Evolutionary conservation across 768 basidiomycete species (phyloP).

Genomic region (Termitomyces sp.): DNA sequence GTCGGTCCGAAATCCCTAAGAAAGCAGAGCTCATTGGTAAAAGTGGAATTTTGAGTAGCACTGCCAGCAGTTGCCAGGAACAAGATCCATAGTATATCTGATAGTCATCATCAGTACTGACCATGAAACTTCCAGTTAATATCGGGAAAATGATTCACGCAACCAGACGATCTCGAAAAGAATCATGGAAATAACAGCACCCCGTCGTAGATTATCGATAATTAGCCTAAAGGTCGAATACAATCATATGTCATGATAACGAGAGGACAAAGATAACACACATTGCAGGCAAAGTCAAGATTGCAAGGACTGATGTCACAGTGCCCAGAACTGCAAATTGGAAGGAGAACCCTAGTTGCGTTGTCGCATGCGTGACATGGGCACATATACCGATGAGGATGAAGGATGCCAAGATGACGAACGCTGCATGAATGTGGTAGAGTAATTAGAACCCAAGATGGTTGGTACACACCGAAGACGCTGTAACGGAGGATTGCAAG

Average conservation of each 20-base stretch:
- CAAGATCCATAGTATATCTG: conserved; percentile 39
- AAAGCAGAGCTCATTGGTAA: conserved; percentile 8
- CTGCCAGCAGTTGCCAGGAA: conserved; percentile 36
- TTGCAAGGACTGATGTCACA: conserved; percentile 28
- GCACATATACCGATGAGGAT: conserved; percentile 20
- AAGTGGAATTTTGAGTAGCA: conserved; percentile 18
- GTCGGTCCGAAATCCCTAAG: neutral
- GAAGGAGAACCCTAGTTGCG: conserved; percentile 14
- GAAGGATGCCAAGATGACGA: conserved; percentile 18
- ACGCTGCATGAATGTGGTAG: neutral
- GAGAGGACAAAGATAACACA: conserved; percentile 16
- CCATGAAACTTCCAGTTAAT: neutral
- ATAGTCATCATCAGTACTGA: neutral
- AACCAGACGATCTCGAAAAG: conserved; percentile 33
- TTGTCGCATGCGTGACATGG: conserved; percentile 16
- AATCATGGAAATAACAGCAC: conserved; percentile 32
- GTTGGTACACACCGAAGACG: neutral
- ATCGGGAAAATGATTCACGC: conserved; percentile 21
- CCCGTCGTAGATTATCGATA: conserved; percentile 27
- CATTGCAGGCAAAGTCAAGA: conserved; percentile 35
- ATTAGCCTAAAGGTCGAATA: conserved; percentile 19
- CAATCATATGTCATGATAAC: neutral
- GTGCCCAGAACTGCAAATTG: conserved; percentile 28
- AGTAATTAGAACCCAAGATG: neutral
- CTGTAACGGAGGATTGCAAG: neutral